Conservation (phyloP, 1,139 yeast species). For the Maudiozyma humilis region DNA sequence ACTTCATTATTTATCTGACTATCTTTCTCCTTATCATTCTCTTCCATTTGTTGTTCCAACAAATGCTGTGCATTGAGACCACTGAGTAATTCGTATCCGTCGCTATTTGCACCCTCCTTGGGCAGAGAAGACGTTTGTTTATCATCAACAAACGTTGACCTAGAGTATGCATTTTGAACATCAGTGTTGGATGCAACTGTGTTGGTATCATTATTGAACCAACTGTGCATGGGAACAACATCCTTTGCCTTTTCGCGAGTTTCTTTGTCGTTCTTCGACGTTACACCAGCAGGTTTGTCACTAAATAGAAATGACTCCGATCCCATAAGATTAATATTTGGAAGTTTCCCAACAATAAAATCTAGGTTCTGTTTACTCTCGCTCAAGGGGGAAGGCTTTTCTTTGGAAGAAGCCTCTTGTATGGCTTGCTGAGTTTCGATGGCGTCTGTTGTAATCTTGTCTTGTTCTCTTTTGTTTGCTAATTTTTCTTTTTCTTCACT, state of each 20-base stretch:
- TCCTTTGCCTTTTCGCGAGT: background rate
- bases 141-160: slow-evolving; percentile 9
- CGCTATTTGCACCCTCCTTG: background rate
- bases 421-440: background rate
- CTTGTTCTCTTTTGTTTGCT: background rate
- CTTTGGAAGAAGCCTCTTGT: background rate
- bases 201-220: slow-evolving; percentile 14
- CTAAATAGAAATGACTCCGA: slow-evolving; percentile 17
- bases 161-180: slow-evolving; percentile 3
- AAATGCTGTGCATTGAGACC: slow-evolving; percentile 5
- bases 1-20: background rate
- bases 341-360: slow-evolving; percentile 18
- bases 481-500: slow-evolving; percentile 4
- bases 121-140: background rate
- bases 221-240: slow-evolving; percentile 17
- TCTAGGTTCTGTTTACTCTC: slow-evolving; percentile 21
- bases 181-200: background rate
- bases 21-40: background rate
- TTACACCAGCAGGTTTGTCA: slow-evolving; percentile 8
- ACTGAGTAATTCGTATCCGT: background rate
- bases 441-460: background rate
- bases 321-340: slow-evolving; percentile 10
- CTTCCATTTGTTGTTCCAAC: slow-evolving; percentile 1
- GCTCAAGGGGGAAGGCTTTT: slow-evolving; percentile 4
- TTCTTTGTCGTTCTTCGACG: slow-evolving; percentile 8